These are phyloP conservation scores for Ephemerocybe angulata DNA, from an alignment of 768 basidiomycete species.

Conservation along the genomic window DNA sequence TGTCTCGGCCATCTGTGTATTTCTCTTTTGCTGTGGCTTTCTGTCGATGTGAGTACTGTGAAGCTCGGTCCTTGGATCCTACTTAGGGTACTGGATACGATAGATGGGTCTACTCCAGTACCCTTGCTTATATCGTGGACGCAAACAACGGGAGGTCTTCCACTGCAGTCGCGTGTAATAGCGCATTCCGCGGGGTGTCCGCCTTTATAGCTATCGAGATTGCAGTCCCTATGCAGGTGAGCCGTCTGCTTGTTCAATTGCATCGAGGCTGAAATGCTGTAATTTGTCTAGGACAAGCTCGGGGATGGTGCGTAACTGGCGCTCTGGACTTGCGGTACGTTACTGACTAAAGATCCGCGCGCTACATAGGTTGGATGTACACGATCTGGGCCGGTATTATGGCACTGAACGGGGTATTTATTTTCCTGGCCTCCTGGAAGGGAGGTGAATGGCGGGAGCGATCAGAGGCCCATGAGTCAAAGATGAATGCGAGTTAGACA, in stretches of 20 bases:
- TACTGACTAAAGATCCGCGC: not conserved
- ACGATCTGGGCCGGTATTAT: slow-evolving; percentile 57
- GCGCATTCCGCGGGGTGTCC: slow-evolving; percentile 63
- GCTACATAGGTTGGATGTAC: slow-evolving; percentile 54
- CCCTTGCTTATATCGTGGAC: slow-evolving; percentile 83
- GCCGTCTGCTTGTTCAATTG: slow-evolving; percentile 10
- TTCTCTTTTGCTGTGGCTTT: slow-evolving; percentile 72
- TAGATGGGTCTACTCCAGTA: slow-evolving; percentile 36
- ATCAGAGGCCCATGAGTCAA: slow-evolving; percentile 44
- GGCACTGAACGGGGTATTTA: slow-evolving; percentile 47
- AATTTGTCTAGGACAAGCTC: slow-evolving; percentile 45
- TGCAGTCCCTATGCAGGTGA: slow-evolving; percentile 67
- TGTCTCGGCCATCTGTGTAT: slow-evolving; percentile 64
- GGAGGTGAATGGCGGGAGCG: slow-evolving; percentile 57
- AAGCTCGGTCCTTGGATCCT: not conserved
- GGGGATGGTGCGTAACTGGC: slow-evolving; percentile 62
- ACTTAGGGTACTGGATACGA: not conserved
- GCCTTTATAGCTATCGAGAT: slow-evolving; percentile 71
- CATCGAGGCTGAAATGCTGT: not conserved
- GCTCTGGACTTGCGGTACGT: not conserved
- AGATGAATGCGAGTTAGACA: slow-evolving; percentile 26
- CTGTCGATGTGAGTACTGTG: slow-evolving; percentile 56
- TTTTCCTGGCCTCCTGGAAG: slow-evolving; percentile 58
- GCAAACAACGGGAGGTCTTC: slow-evolving; percentile 79
- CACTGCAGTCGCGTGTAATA: slow-evolving; percentile 73